Base-by-base conservation (phyloP, 805 yeast genomes). In the Yarrowia alimentaria region DNA sequence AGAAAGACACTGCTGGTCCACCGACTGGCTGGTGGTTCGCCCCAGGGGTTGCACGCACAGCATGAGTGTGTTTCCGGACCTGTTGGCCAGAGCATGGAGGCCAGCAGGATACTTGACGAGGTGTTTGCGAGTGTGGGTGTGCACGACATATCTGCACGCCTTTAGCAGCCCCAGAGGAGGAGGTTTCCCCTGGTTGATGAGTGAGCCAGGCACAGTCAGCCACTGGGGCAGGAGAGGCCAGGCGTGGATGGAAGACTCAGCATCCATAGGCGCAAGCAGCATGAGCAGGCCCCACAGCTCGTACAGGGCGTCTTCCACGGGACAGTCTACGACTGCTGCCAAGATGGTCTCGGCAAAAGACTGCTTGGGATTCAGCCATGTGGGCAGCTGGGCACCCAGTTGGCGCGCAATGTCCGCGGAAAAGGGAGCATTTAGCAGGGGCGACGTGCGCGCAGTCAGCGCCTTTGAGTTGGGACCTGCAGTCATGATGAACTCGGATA, bases 91-190 rank as follows among this genome's bases (percentile, higher is more conserved):
- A 16, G 35, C 11, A 7, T 30, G 37, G 3, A 30, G 35, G 3
- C 37, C 37, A 6, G 31, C 35, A 16, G 50, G 37, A 22, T 43
- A 43, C 29, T 30, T 30, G 22, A 43, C 37, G n/a, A 43, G 22
- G 21, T 43, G 35, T 8, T 43, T 43, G 3, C 50, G 19, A 1
- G 50, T 43, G 13, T 43, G 35, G 4, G 37, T 31, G 10, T 43
- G 14, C 2, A 43, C 50, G 8, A 43, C 37, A 29, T 30, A 43
- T 31, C 50, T 30, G 22, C 37, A 43, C 2, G 50, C 50, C 29
- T 43, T 43, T 6, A 2, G 16, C 8, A 8, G 31, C 4, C 11
- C n/a, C n/a, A n/a, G n/a, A n/a, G n/a, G n/a, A n/a, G n/a, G n/a
- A n/a, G n/a, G n/a, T n/a, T n/a, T n/a, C n/a, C n/a, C n/a, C n/a